Evolutionary conservation across 805 yeast genomes (phyloP), one percentile per base, ranked within the genome.

Genomic region (Metschnikowia proteae): DNA sequence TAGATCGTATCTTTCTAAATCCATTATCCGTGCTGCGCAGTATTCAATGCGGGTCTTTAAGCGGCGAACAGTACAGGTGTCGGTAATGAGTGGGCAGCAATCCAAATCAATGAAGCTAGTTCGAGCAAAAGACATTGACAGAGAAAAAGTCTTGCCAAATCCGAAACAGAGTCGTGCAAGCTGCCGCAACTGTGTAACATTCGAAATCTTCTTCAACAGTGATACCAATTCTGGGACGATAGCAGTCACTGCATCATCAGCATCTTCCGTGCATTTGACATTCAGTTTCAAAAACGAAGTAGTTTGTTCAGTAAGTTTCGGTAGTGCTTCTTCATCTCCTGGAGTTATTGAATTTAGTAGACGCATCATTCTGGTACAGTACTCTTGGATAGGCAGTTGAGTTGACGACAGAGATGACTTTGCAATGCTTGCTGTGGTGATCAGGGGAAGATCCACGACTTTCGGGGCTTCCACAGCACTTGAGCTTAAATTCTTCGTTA

Each of bases 81-180:
- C 36, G 8, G 43, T 11, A 5, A 31, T 31, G 22, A 25, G 29
- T 25, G 23, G 31, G 11, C 43, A 40, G 29, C 34, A 32, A 6
- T 32, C 25, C 31, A 51, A 42, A 30, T 47, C 49, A 22, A 45
- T 9, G 28, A 38, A 23, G 13, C 47, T 31, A 4, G 46, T 42
- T 17, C 35, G 39, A n/a, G 27, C 23, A 27, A 42, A 42, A 3
- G 45, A 50, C 6, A 7, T 27, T 11, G n/a, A 17, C 49, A 47
- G 43, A 6, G 43, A 38, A 17, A 13, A 25, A 17, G 23, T 32
- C 23, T 45, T 44, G 8, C 49, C 51, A 27, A 40, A 49, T n/a
- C 49, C 49, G 28, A 53, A 51, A 22, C 51, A 51, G 13, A 49
- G 31, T 5, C 51, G 47, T 8, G 55, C 43, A 22, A 53, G 29